Evolutionary conservation across 2,329 filamentous ascomycete species (phyloP).

Genomic region (Coniochaeta prunicola): DNA sequence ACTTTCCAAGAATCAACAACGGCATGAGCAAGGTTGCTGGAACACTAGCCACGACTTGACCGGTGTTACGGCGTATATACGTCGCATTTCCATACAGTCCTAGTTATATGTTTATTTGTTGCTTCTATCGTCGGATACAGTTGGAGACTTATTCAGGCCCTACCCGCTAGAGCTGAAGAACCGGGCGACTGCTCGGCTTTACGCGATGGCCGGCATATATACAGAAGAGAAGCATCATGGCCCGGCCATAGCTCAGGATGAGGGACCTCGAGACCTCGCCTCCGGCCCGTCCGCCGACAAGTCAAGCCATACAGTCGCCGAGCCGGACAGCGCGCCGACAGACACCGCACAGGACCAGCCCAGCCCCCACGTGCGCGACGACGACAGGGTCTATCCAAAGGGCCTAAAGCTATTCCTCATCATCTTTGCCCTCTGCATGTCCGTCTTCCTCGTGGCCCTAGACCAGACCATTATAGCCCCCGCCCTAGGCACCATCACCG

Average conservation of each 20-base stretch:
- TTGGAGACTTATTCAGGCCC: too few species aligned
- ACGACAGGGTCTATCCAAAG: slow-evolving; percentile 26
- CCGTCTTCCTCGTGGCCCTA: slow-evolving; percentile 41
- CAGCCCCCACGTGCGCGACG: slow-evolving; percentile 1
- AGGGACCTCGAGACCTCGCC: neutral
- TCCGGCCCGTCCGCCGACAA: neutral
- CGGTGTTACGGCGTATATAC: too few species aligned
- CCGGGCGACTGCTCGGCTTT: neutral
- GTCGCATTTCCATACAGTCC: too few species aligned
- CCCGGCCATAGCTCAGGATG: neutral
- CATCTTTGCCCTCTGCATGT: slow-evolving; percentile 34
- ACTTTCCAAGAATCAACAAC: too few species aligned
- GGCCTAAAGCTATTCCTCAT: slow-evolving; percentile 32
- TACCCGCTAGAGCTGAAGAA: neutral
- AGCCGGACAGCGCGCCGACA: slow-evolving; percentile 3
- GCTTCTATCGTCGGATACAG: neutral
- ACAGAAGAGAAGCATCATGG: neutral
- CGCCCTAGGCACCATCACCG: slow-evolving; percentile 43
- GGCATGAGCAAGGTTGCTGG: too few species aligned
- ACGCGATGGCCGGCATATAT: neutral
- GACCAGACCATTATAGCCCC: slow-evolving; percentile 47
- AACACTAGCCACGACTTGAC: too few species aligned
- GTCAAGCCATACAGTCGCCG: neutral
- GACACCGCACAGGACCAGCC: neutral
- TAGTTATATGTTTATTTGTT: neutral